A percentile compares a stretch with the other conserved stretches of the same genome.
Conservation (phyloP, 2,329 filamentous ascomycete genomes). For the Tothia fuscella region DNA sequence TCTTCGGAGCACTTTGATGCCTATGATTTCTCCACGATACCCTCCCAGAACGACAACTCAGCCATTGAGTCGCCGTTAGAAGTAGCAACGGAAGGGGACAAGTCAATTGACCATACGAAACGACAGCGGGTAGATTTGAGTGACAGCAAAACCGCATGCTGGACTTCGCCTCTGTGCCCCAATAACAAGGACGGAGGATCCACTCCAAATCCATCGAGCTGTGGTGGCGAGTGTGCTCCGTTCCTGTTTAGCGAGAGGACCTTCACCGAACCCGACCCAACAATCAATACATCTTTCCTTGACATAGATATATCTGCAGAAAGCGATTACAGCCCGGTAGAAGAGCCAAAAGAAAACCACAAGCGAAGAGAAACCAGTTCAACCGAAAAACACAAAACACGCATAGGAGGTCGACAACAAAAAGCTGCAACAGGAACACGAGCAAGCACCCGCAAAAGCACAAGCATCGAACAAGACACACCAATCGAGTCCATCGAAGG, state of each 20-base stretch:
- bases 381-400: conserved; percentile 1
- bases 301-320: background rate
- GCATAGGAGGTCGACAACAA: background rate
- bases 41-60: too few species aligned
- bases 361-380: background rate
- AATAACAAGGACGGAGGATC: conserved; percentile 26
- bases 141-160: conserved; percentile 28
- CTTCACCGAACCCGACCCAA: conserved; percentile 1
- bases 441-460: conserved; percentile 1
- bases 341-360: background rate
- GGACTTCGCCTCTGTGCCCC: conserved; percentile 30
- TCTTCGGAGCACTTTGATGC: too few species aligned
- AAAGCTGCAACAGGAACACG: conserved; percentile 22
- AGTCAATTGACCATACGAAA: too few species aligned
- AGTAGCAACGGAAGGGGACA: too few species aligned
- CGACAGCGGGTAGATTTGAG: too few species aligned
- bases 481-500: conserved; percentile 13
- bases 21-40: too few species aligned
- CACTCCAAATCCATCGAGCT: conserved; percentile 28
- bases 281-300: background rate
- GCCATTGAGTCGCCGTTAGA: too few species aligned
- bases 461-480: conserved; percentile 13
- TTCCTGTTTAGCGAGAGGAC: conserved; percentile 25
- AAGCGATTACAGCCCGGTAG: background rate
- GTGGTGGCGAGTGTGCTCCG: conserved; percentile 28